Evolutionary conservation across 148 eudicot species (phyloP).

Genomic region (Spergularia bocconei): DNA sequence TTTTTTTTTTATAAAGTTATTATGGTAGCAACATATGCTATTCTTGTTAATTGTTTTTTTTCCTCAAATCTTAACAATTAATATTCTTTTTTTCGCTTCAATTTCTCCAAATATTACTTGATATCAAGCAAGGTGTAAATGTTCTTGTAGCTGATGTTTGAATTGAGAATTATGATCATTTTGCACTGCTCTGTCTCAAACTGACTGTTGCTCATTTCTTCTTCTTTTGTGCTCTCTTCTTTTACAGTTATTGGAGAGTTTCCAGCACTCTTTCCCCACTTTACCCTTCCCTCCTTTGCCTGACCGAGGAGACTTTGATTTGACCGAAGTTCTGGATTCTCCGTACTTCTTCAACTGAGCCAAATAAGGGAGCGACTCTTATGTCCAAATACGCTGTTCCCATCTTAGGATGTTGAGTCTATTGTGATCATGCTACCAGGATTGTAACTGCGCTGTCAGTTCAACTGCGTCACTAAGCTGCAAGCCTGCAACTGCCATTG

Average conservation of each 20-base stretch:
- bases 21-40: no score
- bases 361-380: neutral
- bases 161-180: neutral
- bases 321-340: slow-evolving; percentile 70
- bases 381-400: neutral
- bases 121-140: no score
- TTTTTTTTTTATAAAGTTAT: no score
- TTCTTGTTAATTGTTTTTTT: no score
- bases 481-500: neutral
- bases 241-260: slow-evolving; percentile 80
- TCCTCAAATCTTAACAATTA: no score
- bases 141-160: no score
- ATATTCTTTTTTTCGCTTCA: no score
- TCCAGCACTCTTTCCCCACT: slow-evolving; percentile 70
- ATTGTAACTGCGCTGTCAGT: neutral
- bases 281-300: slow-evolving; percentile 79
- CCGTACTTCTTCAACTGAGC: slow-evolving; percentile 90
- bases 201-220: neutral
- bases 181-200: neutral
- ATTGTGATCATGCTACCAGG: neutral
- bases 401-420: neutral
- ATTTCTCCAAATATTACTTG: no score
- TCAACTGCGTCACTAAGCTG: neutral
- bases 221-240: neutral
- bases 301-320: slow-evolving; percentile 79